phyloP scores from a whole-genome alignment of 1,139 yeast species.

The Protomyces lactucae-debilis region DNA sequence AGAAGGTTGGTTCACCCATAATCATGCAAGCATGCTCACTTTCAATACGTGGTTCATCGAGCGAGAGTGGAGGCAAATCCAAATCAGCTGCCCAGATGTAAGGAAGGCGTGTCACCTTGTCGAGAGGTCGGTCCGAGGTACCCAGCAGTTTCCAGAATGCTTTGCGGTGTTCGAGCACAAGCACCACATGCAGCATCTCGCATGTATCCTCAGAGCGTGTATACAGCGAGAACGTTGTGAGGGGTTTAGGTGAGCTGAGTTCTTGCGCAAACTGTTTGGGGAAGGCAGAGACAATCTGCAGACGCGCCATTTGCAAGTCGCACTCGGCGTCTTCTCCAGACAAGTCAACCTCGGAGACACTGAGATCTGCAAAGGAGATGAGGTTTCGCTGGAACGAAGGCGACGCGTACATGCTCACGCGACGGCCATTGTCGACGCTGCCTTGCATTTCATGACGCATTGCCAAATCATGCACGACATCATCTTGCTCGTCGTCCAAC shows the following conservation, averaged over 20 bases:
- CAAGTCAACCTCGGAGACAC: conserved; percentile 21
- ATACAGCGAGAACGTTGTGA: conserved; percentile 16
- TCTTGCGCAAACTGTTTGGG: conserved; percentile 17
- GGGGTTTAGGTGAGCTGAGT: conserved; percentile 2
- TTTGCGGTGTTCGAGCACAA: conserved; percentile 18
- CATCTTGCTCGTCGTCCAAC: conserved; percentile 4
- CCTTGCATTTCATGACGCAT: conserved; percentile 1
- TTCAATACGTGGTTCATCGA: conserved; percentile 15
- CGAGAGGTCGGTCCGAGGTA: conserved; percentile 7
- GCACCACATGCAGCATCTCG: conserved; percentile 24
- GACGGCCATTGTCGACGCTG: neutral
- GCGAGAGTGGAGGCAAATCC: conserved; percentile 18
- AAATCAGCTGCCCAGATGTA: conserved; percentile 25
- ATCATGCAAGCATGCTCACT: conserved; percentile 15
- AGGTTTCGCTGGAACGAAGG: conserved; percentile 15
- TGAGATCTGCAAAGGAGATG: conserved; percentile 10
- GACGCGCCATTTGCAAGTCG: conserved; percentile 13
- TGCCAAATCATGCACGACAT: conserved; percentile 10
- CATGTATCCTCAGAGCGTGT: conserved; percentile 13
- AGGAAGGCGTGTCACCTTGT: conserved; percentile 12
- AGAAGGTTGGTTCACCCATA: conserved; percentile 12
- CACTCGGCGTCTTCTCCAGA: conserved; percentile 19
- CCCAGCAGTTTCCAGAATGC: conserved; percentile 19
- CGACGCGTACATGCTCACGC: conserved; percentile 13
- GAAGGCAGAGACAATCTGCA: conserved; percentile 20